Base-by-base conservation (phyloP, 768 basidiomycete genomes). In the Sporobolomyces phaffii region DNA sequence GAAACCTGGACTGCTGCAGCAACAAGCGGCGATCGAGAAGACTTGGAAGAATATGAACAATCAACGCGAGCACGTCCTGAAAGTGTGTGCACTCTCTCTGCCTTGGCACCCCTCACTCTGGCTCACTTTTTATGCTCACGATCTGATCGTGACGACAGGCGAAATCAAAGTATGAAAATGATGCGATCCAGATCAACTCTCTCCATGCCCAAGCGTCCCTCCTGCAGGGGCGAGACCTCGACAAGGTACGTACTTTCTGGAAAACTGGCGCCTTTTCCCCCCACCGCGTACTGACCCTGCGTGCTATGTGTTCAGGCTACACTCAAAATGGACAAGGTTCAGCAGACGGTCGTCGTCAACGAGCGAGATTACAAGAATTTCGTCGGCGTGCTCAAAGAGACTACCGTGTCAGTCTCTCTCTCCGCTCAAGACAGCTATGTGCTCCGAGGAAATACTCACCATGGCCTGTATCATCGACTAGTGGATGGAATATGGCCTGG, bases 291-390 rank as follows among this genome's bases (percentile, higher is more conserved):
- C 18, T 26, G 10, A n/a, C 15, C 44, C 47, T 3, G 47, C 8
- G 2, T 1, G 14, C 1, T 0, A 10, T 7, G 9, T 18, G 3
- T 10, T 2, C 43, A 72, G 70, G 60, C 44, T 43, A 84, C 86
- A 34, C 74, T 85, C 61, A 96, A 91, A 79, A 82, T 97, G 26
- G 91, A 94, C 73, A 84, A 88, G 34, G 90, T 90, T 0, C 86
- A 90, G 70, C 87, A 89, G 78, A 91, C 91, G 0, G 91, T 98
- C 1, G 87, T 87, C 64, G 83, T 84, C 11, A 96, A 96, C 76
- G 92, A 98, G 78, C 84, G 87, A 41, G 96, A 99, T 66, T 97
- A 91, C 75, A 82, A 84, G n/a, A 89, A 88, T 75, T 92, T 91
- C 76, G 84, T 89, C 4, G 84, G 84, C 61, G 87, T 85, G 0